Base-by-base conservation (phyloP, 805 yeast genomes). In the Wickerhamiella hasegawae region DNA sequence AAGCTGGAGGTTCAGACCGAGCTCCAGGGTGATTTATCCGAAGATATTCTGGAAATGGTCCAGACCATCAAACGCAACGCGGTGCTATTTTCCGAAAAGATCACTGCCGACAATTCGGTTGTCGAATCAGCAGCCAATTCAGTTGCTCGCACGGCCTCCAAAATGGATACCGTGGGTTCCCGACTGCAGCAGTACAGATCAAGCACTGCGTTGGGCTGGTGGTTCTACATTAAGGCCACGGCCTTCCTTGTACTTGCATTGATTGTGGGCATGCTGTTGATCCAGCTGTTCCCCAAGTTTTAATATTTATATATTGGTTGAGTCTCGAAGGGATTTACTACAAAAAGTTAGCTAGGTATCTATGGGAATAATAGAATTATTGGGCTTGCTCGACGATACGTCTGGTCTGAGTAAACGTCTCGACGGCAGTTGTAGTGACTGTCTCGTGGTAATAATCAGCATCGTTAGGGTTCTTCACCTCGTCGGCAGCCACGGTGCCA, bases 1-100 rank as follows among this genome's bases (percentile, higher is more conserved):
- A 49, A 49, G 30, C 41, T 55, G 24, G 43, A 47, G 11, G 40
- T 53, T 10, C 48, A 53, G 35, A 44, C 46, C 18, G 40, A 41
- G 21, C 37, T 45, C 18, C 78, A 72, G 48, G 65, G 65, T 25
- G 66, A 65, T 26, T 53, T 72, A 12, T 47, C 71, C 22, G 52
- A 50, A 20, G 76, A 72, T 28, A 54, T 72, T 33, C 48, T 65
- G 3, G 63, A 57, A 15, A 60, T 72, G 53, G 72, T 73, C 0
- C 45, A 60, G 5, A 52, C 58, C 5, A 60, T 72, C 42, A 69
- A 66, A 41, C 49, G 53, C 18, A 66, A 71, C 15, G 76, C 76
- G 1, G 42, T 59, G 21, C 45, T 48, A 5, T 59, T 69, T 60
- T 42, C 50, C 47, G 39, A 63, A 48, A 58, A 60, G 45, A 46